These are phyloP conservation scores for Clonostachys sp. DNA, from an alignment of 2,329 filamentous ascomycete species.

Conservation along the genomic window DNA sequence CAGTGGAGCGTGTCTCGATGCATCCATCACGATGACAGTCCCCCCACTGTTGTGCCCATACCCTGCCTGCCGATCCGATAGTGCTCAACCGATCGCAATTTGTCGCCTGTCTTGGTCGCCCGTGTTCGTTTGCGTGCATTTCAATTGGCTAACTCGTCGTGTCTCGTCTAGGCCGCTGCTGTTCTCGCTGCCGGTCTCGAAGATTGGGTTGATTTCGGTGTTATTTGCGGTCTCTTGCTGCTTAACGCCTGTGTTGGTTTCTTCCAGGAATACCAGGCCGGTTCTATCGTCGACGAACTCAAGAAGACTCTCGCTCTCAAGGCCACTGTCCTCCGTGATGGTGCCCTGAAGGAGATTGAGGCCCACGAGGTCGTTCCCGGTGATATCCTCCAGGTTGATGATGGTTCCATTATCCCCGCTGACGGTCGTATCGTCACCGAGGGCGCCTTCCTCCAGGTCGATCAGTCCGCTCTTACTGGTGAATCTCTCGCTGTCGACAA, in stretches of 20 bases:
- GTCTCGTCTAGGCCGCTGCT: constrained; percentile 56
- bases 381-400: constrained; percentile 85
- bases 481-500: constrained; percentile 91
- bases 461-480: constrained; percentile 88
- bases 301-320: constrained; percentile 89
- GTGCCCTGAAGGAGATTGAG: constrained; percentile 70
- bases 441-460: constrained; percentile 80
- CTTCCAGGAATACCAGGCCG: constrained; percentile 84
- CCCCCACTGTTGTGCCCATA: not conserved
- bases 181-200: constrained; percentile 77
- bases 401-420: constrained; percentile 87
- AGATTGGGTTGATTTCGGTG: constrained; percentile 92
- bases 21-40: not conserved
- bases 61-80: not conserved
- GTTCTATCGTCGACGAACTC: constrained; percentile 83
- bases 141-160: not conserved
- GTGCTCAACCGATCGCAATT: no score
- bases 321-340: constrained; percentile 82
- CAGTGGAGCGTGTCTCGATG: no score
- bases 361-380: constrained; percentile 82
- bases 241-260: constrained; percentile 86
- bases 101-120: not conserved
- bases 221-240: constrained; percentile 77
- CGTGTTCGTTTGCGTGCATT: not conserved
- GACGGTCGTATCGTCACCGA: constrained; percentile 84